phyloP scores from a whole-genome alignment of 306 rosid genomes.

The Prunus salicina region DNA sequence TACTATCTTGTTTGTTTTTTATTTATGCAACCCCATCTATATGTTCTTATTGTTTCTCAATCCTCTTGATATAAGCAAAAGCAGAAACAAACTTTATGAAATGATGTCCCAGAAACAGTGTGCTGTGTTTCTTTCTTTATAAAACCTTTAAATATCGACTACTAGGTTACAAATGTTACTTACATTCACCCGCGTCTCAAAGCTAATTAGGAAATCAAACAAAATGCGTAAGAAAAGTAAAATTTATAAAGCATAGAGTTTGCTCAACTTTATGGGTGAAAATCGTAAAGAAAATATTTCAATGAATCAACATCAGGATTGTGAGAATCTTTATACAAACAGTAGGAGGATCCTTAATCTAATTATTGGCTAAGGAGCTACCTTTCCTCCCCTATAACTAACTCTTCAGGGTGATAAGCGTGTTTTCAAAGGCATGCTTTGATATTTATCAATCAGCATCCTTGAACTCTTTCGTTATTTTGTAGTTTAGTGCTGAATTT shows the following conservation, averaged over 20 bases:
- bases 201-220: neutral
- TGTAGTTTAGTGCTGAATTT: too few species aligned
- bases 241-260: neutral
- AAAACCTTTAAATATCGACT: neutral
- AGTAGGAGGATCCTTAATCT: neutral
- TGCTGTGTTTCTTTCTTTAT: neutral
- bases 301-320: neutral
- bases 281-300: neutral
- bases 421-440: neutral
- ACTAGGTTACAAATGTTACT: neutral
- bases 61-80: neutral
- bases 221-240: neutral
- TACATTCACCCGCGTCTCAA: neutral
- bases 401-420: neutral
- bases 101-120: neutral
- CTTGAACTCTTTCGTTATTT: too few species aligned
- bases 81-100: neutral
- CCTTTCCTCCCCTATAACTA: neutral
- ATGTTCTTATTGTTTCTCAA: neutral
- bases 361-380: neutral
- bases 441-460: too few species aligned
- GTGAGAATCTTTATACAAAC: neutral
- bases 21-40: neutral
- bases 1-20: neutral
- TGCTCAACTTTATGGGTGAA: neutral